These are phyloP conservation scores for Sarcodon sp. DNA, from an alignment of 768 basidiomycete species.

Conservation along the genomic window DNA sequence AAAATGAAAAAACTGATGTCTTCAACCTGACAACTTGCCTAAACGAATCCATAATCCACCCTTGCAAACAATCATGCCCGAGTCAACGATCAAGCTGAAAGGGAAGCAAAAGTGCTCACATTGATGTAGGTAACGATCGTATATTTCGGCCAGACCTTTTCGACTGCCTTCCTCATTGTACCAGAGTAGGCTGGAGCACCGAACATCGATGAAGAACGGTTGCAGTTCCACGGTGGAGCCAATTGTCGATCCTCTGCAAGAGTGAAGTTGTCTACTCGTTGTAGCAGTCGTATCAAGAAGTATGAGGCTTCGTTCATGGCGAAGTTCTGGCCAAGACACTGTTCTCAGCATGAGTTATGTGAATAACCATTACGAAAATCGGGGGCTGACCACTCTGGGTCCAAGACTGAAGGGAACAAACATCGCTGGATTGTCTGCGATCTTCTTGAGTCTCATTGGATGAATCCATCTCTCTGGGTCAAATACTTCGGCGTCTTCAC, in stretches of 20 bases:
- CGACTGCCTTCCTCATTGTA: slow-evolving; percentile 31
- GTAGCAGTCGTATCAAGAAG: slow-evolving; percentile 54
- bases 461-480: slow-evolving; percentile 72
- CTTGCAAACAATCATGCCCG: no score
- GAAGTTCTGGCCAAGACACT: slow-evolving; percentile 67
- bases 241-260: slow-evolving; percentile 54
- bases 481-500: slow-evolving; percentile 60
- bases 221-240: slow-evolving; percentile 32
- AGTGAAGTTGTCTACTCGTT: slow-evolving; percentile 47
- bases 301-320: slow-evolving; percentile 67
- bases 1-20: no score
- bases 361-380: neutral
- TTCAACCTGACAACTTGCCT: no score
- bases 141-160: slow-evolving; percentile 49
- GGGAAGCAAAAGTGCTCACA: slow-evolving; percentile 18
- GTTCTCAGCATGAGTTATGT: neutral
- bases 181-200: neutral
- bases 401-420: slow-evolving; percentile 67
- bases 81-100: no score
- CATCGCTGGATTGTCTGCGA: slow-evolving; percentile 51
- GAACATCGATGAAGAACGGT: neutral
- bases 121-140: slow-evolving; percentile 57
- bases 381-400: slow-evolving; percentile 32
- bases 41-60: no score
- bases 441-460: slow-evolving; percentile 26